These are phyloP conservation scores for Mycosphaerella sp. DNA, from an alignment of 2,329 filamentous ascomycete species.

Conservation along the genomic window DNA sequence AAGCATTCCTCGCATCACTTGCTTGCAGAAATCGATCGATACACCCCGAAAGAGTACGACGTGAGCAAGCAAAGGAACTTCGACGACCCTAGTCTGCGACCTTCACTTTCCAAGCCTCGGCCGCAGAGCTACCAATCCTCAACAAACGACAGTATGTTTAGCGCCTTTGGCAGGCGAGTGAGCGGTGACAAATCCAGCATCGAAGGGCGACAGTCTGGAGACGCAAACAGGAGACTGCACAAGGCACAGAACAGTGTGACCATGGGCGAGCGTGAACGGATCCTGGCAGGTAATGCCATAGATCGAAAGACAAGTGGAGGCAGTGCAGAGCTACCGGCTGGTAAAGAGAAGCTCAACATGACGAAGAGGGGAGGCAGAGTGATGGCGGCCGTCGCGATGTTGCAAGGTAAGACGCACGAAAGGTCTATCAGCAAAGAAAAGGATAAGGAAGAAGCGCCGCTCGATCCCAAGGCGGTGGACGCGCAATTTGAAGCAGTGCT, in stretches of 20 bases:
- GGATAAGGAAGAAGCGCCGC: slow-evolving; percentile 37
- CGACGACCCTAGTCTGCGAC: slow-evolving; percentile 40
- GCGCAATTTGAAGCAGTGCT: slow-evolving; percentile 56
- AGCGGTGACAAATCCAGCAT: slow-evolving; percentile 25
- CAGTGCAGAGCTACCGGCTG: slow-evolving; percentile 29
- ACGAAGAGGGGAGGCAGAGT: slow-evolving; percentile 50
- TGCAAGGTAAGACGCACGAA: slow-evolving; percentile 49
- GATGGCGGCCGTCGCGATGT: slow-evolving; percentile 58
- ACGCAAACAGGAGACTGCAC: slow-evolving; percentile 16
- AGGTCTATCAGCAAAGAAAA: slow-evolving; percentile 29
- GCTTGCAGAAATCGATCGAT: slow-evolving; percentile 51
- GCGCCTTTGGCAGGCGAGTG: slow-evolving; percentile 25
- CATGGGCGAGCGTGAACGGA: slow-evolving; percentile 21
- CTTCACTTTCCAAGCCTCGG: slow-evolving; percentile 34
- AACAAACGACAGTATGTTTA: slow-evolving; percentile 20
- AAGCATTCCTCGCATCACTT: slow-evolving; percentile 39
- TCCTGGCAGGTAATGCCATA: slow-evolving; percentile 24
- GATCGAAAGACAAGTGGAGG: slow-evolving; percentile 35
- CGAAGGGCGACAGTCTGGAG: slow-evolving; percentile 26
- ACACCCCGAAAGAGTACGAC: slow-evolving; percentile 55
- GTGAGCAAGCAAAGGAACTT: slow-evolving; percentile 57
- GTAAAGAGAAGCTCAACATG: slow-evolving; percentile 29
- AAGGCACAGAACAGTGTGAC: slow-evolving; percentile 16
- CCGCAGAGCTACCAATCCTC: slow-evolving; percentile 27
- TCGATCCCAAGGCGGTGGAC: slow-evolving; percentile 53